These are phyloP conservation scores for Clonostachys byssicola DNA, from an alignment of 2,329 filamentous ascomycete species.

Conservation along the genomic window DNA sequence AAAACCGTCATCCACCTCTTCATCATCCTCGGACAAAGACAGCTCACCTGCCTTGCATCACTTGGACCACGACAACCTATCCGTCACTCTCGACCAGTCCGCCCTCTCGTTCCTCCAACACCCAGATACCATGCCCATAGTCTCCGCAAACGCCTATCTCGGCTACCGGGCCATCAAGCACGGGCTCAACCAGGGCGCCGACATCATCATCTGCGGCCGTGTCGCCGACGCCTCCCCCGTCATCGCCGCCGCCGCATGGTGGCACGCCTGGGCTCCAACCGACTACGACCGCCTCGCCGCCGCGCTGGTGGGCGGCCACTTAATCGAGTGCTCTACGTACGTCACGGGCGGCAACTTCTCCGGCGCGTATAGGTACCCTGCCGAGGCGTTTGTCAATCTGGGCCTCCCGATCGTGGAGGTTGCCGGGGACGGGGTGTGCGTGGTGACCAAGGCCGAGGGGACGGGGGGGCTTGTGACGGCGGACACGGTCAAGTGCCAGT, in stretches of 20 bases:
- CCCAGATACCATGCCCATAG: conserved; percentile 9
- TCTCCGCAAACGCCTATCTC: conserved; percentile 41
- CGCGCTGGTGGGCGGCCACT: conserved; percentile 37
- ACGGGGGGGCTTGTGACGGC: conserved; percentile 33
- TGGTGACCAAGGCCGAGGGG: conserved; percentile 41
- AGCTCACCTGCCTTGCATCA: conserved; percentile 11
- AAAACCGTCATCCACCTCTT: too few species aligned
- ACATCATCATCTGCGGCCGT: conserved; percentile 36
- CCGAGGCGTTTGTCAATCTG: conserved; percentile 19
- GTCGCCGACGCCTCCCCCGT: conserved; percentile 40
- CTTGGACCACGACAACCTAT: conserved; percentile 8
- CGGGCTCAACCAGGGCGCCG: conserved; percentile 28
- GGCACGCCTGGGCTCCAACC: conserved; percentile 39
- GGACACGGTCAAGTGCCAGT: conserved; percentile 35
- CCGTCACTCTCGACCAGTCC: conserved; percentile 9
- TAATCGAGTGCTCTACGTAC: conserved; percentile 48
- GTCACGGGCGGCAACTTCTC: conserved; percentile 48
- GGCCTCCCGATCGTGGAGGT: conserved; percentile 47
- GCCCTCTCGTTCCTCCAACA: conserved; percentile 9
- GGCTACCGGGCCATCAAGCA: conserved; percentile 37
- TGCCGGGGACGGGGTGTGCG: conserved; percentile 32
- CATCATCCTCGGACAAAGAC: neutral
- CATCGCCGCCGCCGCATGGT: conserved; percentile 47
- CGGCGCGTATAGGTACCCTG: conserved; percentile 22
- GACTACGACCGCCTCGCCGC: conserved; percentile 42